A percentile compares a stretch with the other conserved stretches of the same genome.
These are phyloP conservation scores for Kluyveromyces marxianus DNA, from an alignment of 1,139 yeast genomes.

Conservation along the genomic window DNA sequence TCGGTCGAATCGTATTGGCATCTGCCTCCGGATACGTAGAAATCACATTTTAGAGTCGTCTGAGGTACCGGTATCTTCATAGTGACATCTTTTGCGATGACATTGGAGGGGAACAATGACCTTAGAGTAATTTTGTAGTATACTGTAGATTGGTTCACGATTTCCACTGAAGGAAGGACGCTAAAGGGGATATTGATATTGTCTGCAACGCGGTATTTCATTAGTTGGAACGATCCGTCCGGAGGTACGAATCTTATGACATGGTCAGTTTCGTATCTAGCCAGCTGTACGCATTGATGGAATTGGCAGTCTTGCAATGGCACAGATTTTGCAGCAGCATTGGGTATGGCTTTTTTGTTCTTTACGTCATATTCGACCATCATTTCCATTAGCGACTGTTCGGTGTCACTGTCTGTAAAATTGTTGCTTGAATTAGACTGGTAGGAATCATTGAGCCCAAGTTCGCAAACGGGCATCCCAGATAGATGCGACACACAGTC, in stretches of 20 bases:
- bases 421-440: conserved; percentile 16
- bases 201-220: conserved; percentile 61
- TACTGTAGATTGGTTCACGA: conserved; percentile 38
- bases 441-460: conserved; percentile 48
- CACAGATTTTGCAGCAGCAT: conserved; percentile 45
- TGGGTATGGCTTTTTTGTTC: conserved; percentile 31
- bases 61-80: conserved; percentile 66
- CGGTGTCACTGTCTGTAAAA: conserved; percentile 1
- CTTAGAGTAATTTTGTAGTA: conserved; percentile 54
- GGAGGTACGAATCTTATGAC: conserved; percentile 77
- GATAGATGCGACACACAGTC: conserved; percentile 64
- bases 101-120: conserved; percentile 55
- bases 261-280: conserved; percentile 59
- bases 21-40: conserved; percentile 54
- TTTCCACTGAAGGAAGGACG: conserved; percentile 48
- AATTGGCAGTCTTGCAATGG: conserved; percentile 72
- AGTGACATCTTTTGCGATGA: conserved; percentile 58
- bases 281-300: conserved; percentile 78
- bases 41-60: conserved; percentile 46
- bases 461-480: conserved; percentile 65
- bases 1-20: conserved; percentile 64
- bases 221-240: conserved; percentile 85
- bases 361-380: conserved; percentile 21
- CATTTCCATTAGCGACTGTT: conserved; percentile 2
- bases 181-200: conserved; percentile 66